Conservation (phyloP, 345 rosid genomes). For the Hypericum androsaemum region DNA sequence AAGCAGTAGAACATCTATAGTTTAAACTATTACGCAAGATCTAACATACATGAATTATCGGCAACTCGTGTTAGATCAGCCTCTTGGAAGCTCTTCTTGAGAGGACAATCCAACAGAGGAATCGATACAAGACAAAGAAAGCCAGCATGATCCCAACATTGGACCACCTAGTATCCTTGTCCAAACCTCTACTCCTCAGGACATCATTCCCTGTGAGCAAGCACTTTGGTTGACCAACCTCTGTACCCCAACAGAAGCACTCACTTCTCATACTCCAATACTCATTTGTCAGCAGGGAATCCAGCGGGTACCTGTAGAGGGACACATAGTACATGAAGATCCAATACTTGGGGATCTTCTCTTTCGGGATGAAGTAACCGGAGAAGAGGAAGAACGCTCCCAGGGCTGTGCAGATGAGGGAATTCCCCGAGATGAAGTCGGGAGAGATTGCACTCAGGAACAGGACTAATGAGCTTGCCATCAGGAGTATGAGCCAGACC, state of each 20-base stretch:
- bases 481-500: conserved; percentile 49
- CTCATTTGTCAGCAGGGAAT: conserved; percentile 61
- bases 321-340: conserved; percentile 89
- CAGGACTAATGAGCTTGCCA: conserved; percentile 74
- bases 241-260: conserved; percentile 45
- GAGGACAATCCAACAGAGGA: conserved; percentile 77
- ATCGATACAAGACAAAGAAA: conserved; percentile 65
- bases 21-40: no score
- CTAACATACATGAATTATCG: no score
- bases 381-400: conserved; percentile 87
- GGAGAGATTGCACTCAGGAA: conserved; percentile 76
- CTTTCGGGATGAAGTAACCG: conserved; percentile 84
- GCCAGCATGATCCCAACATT: conserved; percentile 85
- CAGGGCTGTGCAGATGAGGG: conserved; percentile 70
- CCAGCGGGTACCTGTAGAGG: conserved; percentile 65
- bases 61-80: no score
- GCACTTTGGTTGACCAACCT: conserved; percentile 20
- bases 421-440: conserved; percentile 74
- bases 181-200: conserved; percentile 61
- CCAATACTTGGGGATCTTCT: conserved; percentile 77
- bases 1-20: conserved; percentile 8
- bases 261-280: conserved; percentile 57
- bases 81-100: conserved; percentile 56
- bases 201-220: conserved; percentile 61
- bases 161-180: conserved; percentile 55